Conservation (phyloP, 495 filamentous ascomycete species). For the Penicillium steckii region DNA sequence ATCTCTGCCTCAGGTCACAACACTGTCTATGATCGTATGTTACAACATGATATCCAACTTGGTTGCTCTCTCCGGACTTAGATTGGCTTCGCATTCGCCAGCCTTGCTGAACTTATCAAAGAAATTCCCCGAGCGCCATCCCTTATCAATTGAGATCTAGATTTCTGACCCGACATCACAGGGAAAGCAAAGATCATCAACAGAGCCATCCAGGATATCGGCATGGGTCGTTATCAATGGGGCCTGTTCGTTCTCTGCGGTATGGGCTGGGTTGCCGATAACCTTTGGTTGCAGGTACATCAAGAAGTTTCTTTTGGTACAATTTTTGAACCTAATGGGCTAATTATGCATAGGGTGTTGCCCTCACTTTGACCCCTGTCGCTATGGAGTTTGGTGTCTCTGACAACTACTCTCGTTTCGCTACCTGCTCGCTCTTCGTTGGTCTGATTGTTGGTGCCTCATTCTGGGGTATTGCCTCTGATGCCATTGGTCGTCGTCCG, state of each 20-base stretch:
- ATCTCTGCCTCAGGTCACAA: constrained; percentile 45
- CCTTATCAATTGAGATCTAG: background rate
- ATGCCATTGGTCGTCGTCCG: constrained; percentile 48
- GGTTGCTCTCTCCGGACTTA: background rate
- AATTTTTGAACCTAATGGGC: background rate
- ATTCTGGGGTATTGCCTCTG: constrained; percentile 51
- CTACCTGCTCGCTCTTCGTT: constrained; percentile 43
- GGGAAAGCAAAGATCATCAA: constrained; percentile 31
- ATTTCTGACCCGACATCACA: constrained; percentile 3
- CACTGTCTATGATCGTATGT: constrained; percentile 56
- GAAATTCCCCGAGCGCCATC: constrained; percentile 5
- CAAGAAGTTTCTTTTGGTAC: background rate
- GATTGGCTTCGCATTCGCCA: background rate
- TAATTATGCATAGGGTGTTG: constrained; percentile 36
- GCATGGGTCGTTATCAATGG: constrained; percentile 85
- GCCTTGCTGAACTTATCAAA: background rate
- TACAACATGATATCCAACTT: constrained; percentile 1
- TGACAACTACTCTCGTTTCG: constrained; percentile 42
- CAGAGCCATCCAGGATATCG: constrained; percentile 57
- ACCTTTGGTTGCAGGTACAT: constrained; percentile 43
- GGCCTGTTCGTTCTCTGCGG: constrained; percentile 74
- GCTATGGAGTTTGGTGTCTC: constrained; percentile 45
- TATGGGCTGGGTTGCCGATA: constrained; percentile 70
- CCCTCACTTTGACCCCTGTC: constrained; percentile 45
- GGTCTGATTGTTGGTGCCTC: constrained; percentile 49